A percentile compares a stretch with the other conserved stretches of the same genome.
Evolutionary conservation across 495 filamentous ascomycete species (phyloP).

Genomic region (Xylaria bambusicola): DNA sequence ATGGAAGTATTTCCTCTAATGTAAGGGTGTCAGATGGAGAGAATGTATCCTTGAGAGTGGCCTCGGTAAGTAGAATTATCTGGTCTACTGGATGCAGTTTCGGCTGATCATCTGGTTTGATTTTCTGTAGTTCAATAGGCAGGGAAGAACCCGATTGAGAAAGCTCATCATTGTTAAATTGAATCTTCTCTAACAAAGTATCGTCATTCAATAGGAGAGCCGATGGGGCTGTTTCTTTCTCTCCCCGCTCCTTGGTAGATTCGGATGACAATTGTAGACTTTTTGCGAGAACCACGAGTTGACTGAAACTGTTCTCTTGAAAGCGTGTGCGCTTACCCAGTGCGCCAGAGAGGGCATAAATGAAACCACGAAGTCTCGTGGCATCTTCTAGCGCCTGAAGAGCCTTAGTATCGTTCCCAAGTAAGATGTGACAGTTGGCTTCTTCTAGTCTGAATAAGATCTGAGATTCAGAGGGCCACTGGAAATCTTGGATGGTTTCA

Average conservation of each 20-base stretch:
- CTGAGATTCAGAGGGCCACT: slow-evolving; percentile 43
- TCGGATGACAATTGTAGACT: slow-evolving; percentile 48
- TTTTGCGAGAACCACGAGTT: slow-evolving; percentile 87
- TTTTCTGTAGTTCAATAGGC: slow-evolving; percentile 56
- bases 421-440: slow-evolving; percentile 79
- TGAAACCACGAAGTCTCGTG: slow-evolving; percentile 63
- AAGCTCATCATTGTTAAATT: slow-evolving; percentile 62
- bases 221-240: slow-evolving; percentile 50
- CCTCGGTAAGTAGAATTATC: slow-evolving; percentile 79
- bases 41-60: slow-evolving; percentile 84
- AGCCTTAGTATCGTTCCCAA: slow-evolving; percentile 78
- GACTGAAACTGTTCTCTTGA: slow-evolving; percentile 84
- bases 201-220: slow-evolving; percentile 84
- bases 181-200: slow-evolving; percentile 84
- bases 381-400: slow-evolving; percentile 68
- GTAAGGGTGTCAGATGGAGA: slow-evolving; percentile 82
- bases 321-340: slow-evolving; percentile 91
- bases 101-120: slow-evolving; percentile 81
- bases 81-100: slow-evolving; percentile 78
- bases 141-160: slow-evolving; percentile 50
- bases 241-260: not conserved
- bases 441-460: slow-evolving; percentile 76
- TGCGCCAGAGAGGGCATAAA: slow-evolving; percentile 81
- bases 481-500: slow-evolving; percentile 19
- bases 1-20: slow-evolving; percentile 88